Percentiles rank a stretch among this genome's conserved stretches.
These are phyloP conservation scores for Torulaspora gathmanii DNA, from an alignment of 805 yeast species.

Conservation along the genomic window DNA sequence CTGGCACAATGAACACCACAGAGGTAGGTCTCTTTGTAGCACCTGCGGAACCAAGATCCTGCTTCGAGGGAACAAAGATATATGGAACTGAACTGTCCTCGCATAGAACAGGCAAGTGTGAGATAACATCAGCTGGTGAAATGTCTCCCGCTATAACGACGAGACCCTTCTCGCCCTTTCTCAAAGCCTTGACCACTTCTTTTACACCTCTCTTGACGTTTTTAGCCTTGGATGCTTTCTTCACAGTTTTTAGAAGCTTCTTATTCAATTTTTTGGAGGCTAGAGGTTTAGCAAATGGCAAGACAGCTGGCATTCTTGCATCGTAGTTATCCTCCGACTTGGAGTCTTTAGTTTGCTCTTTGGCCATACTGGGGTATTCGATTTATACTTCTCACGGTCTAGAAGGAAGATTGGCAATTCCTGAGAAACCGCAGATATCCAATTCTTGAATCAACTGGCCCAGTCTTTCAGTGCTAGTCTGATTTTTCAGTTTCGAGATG, in stretches of 20 bases:
- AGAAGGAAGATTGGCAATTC: background rate
- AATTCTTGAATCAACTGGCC: background rate
- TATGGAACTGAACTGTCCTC: constrained; percentile 91
- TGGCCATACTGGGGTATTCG: constrained; percentile 6
- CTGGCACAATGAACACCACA: constrained; percentile 95
- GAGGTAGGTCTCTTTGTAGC: constrained; percentile 99
- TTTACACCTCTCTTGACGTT: constrained; percentile 98
- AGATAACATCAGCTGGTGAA: constrained; percentile 93
- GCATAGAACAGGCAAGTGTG: constrained; percentile 95
- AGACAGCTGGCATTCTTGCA: constrained; percentile 78
- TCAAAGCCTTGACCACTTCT: constrained; percentile 94
- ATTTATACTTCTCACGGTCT: background rate
- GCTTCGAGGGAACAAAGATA: constrained; percentile 93
- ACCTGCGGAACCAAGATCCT: constrained; percentile 97
- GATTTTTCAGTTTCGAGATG: background rate
- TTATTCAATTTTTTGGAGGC: constrained; percentile 95
- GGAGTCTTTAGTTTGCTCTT: constrained; percentile 16
- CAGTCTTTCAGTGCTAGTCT: background rate
- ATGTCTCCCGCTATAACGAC: constrained; percentile 97
- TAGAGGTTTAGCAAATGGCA: constrained; percentile 90
- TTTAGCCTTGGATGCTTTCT: constrained; percentile 96
- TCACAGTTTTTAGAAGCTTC: constrained; percentile 90
- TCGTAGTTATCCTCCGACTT: constrained; percentile 78
- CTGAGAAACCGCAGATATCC: background rate
- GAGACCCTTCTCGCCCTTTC: constrained; percentile 97